Evolutionary conservation across 78 protist species (phyloP).

Genomic region (Dictyostelium citrinum): DNA sequence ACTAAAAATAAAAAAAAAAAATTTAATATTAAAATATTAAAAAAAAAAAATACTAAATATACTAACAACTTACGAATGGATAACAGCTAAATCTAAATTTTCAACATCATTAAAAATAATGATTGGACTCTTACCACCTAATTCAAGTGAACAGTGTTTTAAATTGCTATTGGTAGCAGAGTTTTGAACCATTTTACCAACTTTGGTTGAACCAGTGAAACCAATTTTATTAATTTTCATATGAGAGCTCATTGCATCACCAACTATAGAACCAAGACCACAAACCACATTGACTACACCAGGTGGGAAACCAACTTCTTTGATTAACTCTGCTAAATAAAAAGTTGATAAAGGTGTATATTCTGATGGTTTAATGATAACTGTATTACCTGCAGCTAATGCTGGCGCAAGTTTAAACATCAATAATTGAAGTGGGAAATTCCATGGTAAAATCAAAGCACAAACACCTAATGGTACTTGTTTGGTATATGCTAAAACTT

Average conservation of each 20-base stretch:
- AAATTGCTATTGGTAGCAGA: slow-evolving; percentile 72
- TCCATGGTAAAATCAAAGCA: slow-evolving; percentile 87
- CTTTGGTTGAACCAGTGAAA: slow-evolving; percentile 90
- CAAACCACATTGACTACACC: slow-evolving; percentile 91
- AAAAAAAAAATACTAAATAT: too few relatives aligned
- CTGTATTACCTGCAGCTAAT: slow-evolving; percentile 91
- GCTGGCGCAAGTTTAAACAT: slow-evolving; percentile 90
- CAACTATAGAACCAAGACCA: slow-evolving; percentile 87
- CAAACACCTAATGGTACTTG: slow-evolving; percentile 85
- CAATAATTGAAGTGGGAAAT: slow-evolving; percentile 82
- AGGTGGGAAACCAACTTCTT: slow-evolving; percentile 94
- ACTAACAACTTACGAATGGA: not conserved
- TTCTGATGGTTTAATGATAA: slow-evolving; percentile 94
- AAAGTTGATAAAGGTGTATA: slow-evolving; percentile 92
- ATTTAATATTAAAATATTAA: too few relatives aligned
- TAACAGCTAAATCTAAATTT: slow-evolving; percentile 85
- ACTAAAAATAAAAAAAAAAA: not conserved
- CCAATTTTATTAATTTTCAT: slow-evolving; percentile 86
- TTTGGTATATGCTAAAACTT: slow-evolving; percentile 29
- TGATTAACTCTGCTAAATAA: slow-evolving; percentile 68
- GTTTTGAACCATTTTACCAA: slow-evolving; percentile 77
- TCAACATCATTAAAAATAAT: slow-evolving; percentile 89
- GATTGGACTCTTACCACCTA: slow-evolving; percentile 96
- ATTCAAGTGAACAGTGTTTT: slow-evolving; percentile 81
- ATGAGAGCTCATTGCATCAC: slow-evolving; percentile 80